Evolutionary conservation across 164 flowering plant species (phyloP).

Genomic region (Berberis thunbergii): DNA sequence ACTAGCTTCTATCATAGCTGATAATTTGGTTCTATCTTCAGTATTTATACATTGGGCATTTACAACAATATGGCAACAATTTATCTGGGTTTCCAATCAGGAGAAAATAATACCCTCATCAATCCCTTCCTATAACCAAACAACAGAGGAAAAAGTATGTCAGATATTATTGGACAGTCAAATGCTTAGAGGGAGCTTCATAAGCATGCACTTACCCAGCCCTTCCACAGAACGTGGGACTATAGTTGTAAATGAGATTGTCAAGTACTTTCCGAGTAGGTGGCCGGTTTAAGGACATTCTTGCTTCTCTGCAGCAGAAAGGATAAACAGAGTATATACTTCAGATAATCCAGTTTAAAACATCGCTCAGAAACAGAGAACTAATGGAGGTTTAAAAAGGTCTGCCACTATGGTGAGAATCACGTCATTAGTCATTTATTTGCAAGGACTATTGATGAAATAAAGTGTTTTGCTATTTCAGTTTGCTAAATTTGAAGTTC

Average conservation of each 20-base stretch:
- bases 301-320: conserved; percentile 63
- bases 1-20: too few relatives aligned
- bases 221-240: conserved; percentile 84
- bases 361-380: not conserved
- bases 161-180: not conserved
- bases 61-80: too few relatives aligned
- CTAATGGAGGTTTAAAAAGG: not conserved
- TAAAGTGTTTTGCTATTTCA: too few relatives aligned
- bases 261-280: conserved; percentile 48
- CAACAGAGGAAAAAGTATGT: not conserved
- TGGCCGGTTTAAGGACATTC: conserved; percentile 80
- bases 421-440: too few relatives aligned
- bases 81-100: too few relatives aligned
- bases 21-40: too few relatives aligned
- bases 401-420: not conserved
- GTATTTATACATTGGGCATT: too few relatives aligned
- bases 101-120: too few relatives aligned
- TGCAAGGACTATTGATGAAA: too few relatives aligned
- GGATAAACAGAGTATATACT: not conserved
- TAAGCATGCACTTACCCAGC: conserved; percentile 52
- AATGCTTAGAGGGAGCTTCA: not conserved
- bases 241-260: conserved; percentile 87
- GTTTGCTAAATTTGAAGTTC: too few relatives aligned
- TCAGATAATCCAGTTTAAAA: not conserved
- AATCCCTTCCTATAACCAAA: conserved; percentile 2